phyloP scores from a whole-genome alignment of 176 grass and related monocot species.

The Zea mays region DNA sequence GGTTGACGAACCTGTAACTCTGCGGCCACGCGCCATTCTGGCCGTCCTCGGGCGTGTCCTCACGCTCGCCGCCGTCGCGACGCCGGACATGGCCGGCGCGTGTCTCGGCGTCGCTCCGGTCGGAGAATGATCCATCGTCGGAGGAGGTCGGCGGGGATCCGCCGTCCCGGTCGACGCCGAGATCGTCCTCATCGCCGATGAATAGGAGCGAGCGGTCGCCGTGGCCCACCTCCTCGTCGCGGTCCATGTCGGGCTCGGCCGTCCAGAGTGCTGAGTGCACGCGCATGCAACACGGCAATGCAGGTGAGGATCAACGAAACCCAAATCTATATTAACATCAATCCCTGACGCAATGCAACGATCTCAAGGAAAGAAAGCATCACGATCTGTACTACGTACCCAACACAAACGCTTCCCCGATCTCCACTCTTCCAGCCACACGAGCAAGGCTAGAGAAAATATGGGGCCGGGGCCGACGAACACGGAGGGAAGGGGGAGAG shows the following conservation, averaged over 20 bases:
- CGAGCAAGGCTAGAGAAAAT: not conserved
- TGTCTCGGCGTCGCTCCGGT: no score
- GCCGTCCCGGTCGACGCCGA: slow-evolving; percentile 33
- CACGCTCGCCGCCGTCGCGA: not conserved
- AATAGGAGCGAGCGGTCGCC: slow-evolving; percentile 51
- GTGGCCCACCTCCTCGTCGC: slow-evolving; percentile 62
- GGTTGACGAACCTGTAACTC: slow-evolving; percentile 58
- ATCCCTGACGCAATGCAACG: not conserved
- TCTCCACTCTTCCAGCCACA: not conserved
- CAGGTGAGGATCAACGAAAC: not conserved
- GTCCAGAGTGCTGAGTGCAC: no score
- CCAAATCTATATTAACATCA: no score
- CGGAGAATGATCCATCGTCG: no score
- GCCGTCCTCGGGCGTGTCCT: slow-evolving; percentile 8
- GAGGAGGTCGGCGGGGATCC: slow-evolving; percentile 38
- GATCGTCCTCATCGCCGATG: slow-evolving; percentile 66
- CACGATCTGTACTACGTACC: not conserved
- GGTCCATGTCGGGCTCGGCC: slow-evolving; percentile 20
- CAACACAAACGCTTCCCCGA: not conserved
- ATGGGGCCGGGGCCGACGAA: not conserved
- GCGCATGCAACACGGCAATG: not conserved
- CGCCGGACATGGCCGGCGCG: not conserved
- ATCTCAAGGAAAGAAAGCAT: not conserved
- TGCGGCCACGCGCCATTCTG: slow-evolving; percentile 52
- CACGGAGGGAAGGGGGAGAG: not conserved